phyloP scores from a whole-genome alignment of 768 basidiomycete genomes.

The Steccherinum ochraceum region DNA sequence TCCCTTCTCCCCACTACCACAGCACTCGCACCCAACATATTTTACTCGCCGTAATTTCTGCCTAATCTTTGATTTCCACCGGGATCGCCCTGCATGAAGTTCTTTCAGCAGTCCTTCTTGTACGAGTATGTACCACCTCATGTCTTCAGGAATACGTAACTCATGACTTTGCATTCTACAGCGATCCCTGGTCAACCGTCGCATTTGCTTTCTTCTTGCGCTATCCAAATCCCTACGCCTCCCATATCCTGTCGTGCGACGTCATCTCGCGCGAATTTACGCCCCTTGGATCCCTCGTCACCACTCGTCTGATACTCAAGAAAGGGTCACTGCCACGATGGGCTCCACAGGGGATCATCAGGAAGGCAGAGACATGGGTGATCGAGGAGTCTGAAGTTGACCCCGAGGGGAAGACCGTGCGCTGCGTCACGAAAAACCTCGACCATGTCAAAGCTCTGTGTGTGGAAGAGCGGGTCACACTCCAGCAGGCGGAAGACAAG shows the following conservation, averaged over 20 bases:
- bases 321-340: constrained; percentile 86
- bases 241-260: constrained; percentile 93
- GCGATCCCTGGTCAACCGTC: constrained; percentile 92
- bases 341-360: constrained; percentile 80
- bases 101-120: constrained; percentile 50
- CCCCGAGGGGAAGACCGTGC: constrained; percentile 68
- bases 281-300: constrained; percentile 67
- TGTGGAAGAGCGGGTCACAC: constrained; percentile 75
- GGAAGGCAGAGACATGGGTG: constrained; percentile 88
- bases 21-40: neutral
- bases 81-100: constrained; percentile 44
- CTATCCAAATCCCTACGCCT: constrained; percentile 92
- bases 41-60: neutral
- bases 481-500: constrained; percentile 68
- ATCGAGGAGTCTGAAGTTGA: constrained; percentile 94
- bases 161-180: constrained; percentile 24
- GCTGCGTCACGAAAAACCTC: constrained; percentile 80
- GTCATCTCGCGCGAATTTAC: constrained; percentile 81
- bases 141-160: neutral
- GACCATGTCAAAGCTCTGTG: constrained; percentile 95
- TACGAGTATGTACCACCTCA: constrained; percentile 39
- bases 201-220: constrained; percentile 91
- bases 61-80: constrained; percentile 6
- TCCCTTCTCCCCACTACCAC: neutral
- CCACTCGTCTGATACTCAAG: constrained; percentile 90